phyloP scores from a whole-genome alignment of 345 rosid species.

The Excoecaria agallocha region DNA sequence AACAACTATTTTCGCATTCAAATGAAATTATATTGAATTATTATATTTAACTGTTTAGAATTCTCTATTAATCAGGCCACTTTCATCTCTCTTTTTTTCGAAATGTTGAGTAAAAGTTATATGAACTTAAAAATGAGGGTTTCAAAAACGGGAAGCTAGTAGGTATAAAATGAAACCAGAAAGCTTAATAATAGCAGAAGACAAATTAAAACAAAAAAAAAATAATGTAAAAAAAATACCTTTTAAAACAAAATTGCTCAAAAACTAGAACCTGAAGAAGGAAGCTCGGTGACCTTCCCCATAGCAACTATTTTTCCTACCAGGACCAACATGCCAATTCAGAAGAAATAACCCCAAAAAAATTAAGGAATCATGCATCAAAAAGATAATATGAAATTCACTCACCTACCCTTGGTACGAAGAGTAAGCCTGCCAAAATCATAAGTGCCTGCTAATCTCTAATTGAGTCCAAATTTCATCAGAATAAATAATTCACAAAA shows the following conservation, averaged over 20 bases:
- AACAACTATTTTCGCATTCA: too few relatives aligned
- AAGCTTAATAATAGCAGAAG: not conserved
- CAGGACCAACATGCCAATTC: not conserved
- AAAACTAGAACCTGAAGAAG: constrained; percentile 24
- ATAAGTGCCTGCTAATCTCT: too few relatives aligned
- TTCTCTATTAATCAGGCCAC: too few relatives aligned
- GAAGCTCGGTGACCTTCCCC: constrained; percentile 45
- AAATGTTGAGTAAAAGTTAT: too few relatives aligned
- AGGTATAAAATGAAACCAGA: too few relatives aligned
- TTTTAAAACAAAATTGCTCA: constrained; percentile 33
- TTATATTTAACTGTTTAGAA: too few relatives aligned
- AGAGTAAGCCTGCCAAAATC: constrained; percentile 97
- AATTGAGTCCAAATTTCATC: not conserved
- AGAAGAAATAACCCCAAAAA: too few relatives aligned
- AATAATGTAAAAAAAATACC: constrained; percentile 7
- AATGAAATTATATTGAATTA: too few relatives aligned
- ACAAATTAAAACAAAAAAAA: not conserved
- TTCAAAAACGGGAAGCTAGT: too few relatives aligned
- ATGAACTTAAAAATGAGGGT: too few relatives aligned
- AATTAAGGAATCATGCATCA: constrained; percentile 2
- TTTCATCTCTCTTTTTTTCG: too few relatives aligned
- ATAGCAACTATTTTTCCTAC: constrained; percentile 47
- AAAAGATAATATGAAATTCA: not conserved
- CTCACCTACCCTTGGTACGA: constrained; percentile 76
- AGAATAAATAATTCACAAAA: not conserved